Evolutionary conservation across 352 stramenopile genomes (phyloP), one percentile per base, ranked within the genome.

Genomic region (Aphanomyces astaci): DNA sequence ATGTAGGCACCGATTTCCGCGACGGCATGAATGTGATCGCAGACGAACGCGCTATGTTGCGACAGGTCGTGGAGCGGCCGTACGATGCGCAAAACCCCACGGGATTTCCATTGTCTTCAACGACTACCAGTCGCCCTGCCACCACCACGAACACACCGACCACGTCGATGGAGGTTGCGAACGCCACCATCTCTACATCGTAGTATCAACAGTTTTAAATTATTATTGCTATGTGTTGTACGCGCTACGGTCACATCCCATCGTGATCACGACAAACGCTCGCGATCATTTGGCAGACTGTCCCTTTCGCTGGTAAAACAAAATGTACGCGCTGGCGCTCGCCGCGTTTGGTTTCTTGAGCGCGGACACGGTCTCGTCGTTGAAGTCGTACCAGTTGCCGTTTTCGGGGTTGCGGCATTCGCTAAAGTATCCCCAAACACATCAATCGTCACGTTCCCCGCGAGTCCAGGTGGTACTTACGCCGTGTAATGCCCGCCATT

Each of bases 401-500:
- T 78, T 85, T 52, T 88, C 79, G 19, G 64, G 71, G 59, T 92
- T 90, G 25, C 84, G 67, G 64, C 84, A 92, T 64, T 92, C 84
- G 2, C 79, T 87, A 68, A n/a, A n/a, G n/a, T 24, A 46, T 24
- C 1, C 2, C 2, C 2, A 13, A 15, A 45, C 28, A 19, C 24
- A 57, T 57, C 10, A 57, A 57, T 31, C 2, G 25, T 59, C 51
- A 52, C 3, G 1, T 27, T 1, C 25, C 3, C 46, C n/a, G n/a
- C n/a, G n/a, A n/a, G n/a, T n/a, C n/a, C n/a, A n/a, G n/a, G n/a
- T n/a, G n/a, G n/a, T n/a, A n/a, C n/a, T 27, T 81, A 87, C 75
- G 86, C 86, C 17, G 87, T 95, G 74, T 95, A 95, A 69, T 95
- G 87, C 11, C 87, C 86, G 22, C 83, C 84, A 33, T 88, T 80